These are phyloP conservation scores for Neurospora discreta DNA, from an alignment of 495 filamentous ascomycete genomes.

Conservation along the genomic window DNA sequence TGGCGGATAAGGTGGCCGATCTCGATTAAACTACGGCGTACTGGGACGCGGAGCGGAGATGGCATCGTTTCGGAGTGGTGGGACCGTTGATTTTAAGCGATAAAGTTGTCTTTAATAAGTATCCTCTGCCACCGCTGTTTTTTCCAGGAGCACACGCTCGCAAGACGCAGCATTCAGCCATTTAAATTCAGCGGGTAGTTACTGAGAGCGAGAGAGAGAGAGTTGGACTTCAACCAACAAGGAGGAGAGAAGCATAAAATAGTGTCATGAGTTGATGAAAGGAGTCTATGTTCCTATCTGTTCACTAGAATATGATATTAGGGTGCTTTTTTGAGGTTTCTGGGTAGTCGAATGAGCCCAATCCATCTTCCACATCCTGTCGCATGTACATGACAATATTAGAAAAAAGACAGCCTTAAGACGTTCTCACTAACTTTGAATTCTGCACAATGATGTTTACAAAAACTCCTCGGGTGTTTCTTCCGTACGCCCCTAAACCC, in stretches of 20 bases:
- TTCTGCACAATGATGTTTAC: neutral
- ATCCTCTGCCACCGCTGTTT: neutral
- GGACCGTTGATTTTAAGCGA: neutral
- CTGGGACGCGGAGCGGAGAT: neutral
- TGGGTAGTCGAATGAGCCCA: neutral
- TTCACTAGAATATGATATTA: neutral
- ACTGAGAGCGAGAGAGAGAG: neutral
- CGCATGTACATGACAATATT: neutral
- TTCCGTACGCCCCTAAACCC: neutral
- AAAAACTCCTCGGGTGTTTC: neutral
- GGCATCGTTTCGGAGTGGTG: neutral
- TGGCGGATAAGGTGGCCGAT: slow-evolving; percentile 36
- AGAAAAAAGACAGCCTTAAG: neutral
- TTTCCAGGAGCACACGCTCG: neutral
- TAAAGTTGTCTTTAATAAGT: neutral
- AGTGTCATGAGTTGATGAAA: neutral
- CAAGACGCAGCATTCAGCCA: neutral
- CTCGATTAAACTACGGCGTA: slow-evolving; percentile 23
- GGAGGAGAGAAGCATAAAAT: neutral
- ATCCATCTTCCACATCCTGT: neutral
- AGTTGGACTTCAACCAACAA: neutral
- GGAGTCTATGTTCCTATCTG: neutral
- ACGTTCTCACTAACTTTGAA: neutral
- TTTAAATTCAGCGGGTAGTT: neutral
- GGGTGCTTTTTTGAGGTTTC: neutral